Evolutionary conservation across 805 yeast genomes (phyloP), one percentile per base, ranked within the genome.

Genomic region (Maudiozyma pseudohumilis): DNA sequence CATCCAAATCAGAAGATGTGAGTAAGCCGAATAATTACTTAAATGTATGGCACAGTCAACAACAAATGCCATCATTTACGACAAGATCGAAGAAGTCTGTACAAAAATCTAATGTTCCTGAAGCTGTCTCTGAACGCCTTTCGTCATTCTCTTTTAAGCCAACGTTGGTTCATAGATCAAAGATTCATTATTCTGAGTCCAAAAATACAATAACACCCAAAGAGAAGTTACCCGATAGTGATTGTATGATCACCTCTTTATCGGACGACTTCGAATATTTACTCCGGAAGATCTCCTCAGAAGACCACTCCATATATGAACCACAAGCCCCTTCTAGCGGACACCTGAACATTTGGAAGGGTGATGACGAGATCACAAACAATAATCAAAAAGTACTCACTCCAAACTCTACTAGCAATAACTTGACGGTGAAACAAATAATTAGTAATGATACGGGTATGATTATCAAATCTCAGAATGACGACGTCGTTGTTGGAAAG

Each of bases 11-110:
- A 3, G 41, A 47, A n/a, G 35, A 38, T 19, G 24, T 45, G 1
- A 39, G 30, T 12, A 43, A 48, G 25, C 50, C 54, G 2, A 43
- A 43, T 4, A 48, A 48, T 34, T 58, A 54, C 35, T 36, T 58
- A 12, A 46, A 54, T 3, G 55, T 58, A 4, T 58, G 63, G 63
- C 61, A 55, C 38, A 42, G 39, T 10, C 63, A 58, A 34, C 57
- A 17, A 11, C 23, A 19, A 16, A 15, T 11, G 3, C 10, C 25
- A 8, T 7, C 23, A 1, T 5, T 7, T 4, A 12, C 16, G 5
- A 19, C 5, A 4, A 24, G 6, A n/a, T n/a, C n/a, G n/a, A n/a
- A n/a, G n/a, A n/a, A n/a, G n/a, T n/a, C n/a, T n/a, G n/a, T n/a
- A n/a, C n/a, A n/a, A n/a, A n/a, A n/a, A n/a, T n/a, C n/a, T n/a